These are phyloP conservation scores for Cladophialophora psammophila DNA, from an alignment of 2,329 filamentous ascomycete species.

Conservation along the genomic window DNA sequence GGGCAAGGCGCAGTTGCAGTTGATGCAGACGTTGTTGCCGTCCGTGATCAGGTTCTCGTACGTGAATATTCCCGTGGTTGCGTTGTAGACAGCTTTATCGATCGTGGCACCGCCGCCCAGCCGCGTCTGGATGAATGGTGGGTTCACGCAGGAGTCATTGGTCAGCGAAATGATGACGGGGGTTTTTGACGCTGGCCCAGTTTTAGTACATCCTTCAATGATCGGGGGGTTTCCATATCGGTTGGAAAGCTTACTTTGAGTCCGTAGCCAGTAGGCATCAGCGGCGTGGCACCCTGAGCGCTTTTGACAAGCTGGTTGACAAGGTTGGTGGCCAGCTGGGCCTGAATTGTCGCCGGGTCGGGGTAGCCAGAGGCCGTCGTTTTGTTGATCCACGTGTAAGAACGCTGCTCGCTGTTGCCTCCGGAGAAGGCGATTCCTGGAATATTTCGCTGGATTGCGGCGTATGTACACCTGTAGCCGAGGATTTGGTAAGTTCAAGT, in stretches of 20 bases:
- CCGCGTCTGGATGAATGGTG: conserved; percentile 57
- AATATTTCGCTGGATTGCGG: conserved; percentile 58
- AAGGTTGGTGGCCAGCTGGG: conserved; percentile 53
- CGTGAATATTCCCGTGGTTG: conserved; percentile 54
- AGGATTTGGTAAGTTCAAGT: not conserved
- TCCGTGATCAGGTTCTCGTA: conserved; percentile 51
- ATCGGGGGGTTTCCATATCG: not conserved
- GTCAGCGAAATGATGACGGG: conserved; percentile 52
- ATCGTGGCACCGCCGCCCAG: conserved; percentile 59
- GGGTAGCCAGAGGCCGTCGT: conserved; percentile 45
- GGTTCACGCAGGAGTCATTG: conserved; percentile 51
- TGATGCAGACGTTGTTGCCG: conserved; percentile 59
- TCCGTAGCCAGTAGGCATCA: conserved; percentile 61
- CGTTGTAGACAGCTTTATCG: conserved; percentile 56
- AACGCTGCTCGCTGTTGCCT: conserved; percentile 51
- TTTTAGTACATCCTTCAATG: not conserved
- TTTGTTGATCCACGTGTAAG: conserved; percentile 55
- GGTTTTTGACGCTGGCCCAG: conserved; percentile 55
- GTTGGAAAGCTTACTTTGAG: conserved; percentile 40
- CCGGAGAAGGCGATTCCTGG: conserved; percentile 61
- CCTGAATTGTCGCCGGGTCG: conserved; percentile 55
- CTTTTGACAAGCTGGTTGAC: conserved; percentile 55
- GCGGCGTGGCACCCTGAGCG: conserved; percentile 41
- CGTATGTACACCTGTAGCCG: conserved; percentile 56
- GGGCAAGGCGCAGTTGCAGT: conserved; percentile 60